phyloP scores from a whole-genome alignment of 2,329 filamentous ascomycete species.

The Cercospora berteroae region DNA sequence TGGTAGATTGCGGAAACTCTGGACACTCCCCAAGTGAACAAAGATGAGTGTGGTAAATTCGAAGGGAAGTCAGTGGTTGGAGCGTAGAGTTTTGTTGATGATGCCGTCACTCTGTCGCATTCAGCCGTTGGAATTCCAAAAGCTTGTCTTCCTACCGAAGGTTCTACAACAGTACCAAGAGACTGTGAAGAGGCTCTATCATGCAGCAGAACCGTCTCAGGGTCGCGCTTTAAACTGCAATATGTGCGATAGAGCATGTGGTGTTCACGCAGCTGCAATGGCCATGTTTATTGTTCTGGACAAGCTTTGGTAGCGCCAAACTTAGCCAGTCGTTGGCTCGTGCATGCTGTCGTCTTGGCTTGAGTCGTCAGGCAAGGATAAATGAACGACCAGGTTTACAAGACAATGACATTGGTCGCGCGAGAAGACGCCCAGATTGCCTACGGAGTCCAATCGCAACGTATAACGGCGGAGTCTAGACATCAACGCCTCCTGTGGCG shows the following conservation, averaged over 20 bases:
- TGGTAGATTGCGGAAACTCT: not conserved
- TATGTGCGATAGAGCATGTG: not conserved
- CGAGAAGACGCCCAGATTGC: not conserved
- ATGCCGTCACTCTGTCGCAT: constrained; percentile 44
- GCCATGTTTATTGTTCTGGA: not conserved
- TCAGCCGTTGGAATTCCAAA: not conserved
- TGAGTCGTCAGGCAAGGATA: not conserved
- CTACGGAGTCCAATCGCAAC: not conserved
- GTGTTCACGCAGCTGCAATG: not conserved
- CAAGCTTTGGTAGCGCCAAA: not conserved
- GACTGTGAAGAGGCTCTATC: not conserved
- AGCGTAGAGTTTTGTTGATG: constrained; percentile 50
- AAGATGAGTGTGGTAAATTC: not conserved
- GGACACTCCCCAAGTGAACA: too few species aligned
- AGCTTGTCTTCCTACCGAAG: not conserved
- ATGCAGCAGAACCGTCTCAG: not conserved
- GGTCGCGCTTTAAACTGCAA: not conserved
- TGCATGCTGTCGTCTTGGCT: not conserved
- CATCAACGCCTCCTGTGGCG: not conserved
- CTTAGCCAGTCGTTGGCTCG: not conserved
- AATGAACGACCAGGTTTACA: not conserved
- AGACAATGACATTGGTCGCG: not conserved
- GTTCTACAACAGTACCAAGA: not conserved
- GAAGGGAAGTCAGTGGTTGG: not conserved
- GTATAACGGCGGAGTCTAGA: not conserved